Evolutionary conservation across 1,284 basidiomycete genomes (phyloP).

Genomic region (Ustilago nuda): DNA sequence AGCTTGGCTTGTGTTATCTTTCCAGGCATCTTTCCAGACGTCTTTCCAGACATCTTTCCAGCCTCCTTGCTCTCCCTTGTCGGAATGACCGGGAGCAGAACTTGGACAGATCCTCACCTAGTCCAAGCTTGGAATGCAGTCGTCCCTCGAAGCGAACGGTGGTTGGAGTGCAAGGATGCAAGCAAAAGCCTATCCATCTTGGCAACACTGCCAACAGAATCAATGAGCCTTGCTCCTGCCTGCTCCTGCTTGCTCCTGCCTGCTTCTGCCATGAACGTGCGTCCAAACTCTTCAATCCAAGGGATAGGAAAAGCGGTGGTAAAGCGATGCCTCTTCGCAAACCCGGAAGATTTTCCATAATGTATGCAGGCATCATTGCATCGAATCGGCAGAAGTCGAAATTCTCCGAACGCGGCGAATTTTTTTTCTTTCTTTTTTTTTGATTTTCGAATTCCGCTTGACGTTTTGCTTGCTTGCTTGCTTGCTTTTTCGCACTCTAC

Average conservation of each 20-base stretch:
- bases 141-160: too few species aligned
- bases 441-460: slow-evolving; percentile 1
- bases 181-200: not conserved
- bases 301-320: not conserved
- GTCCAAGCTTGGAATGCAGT: too few species aligned
- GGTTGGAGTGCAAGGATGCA: too few species aligned
- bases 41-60: too few species aligned
- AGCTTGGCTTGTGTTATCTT: too few species aligned
- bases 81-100: too few species aligned
- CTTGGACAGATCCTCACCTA: too few species aligned
- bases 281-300: not conserved
- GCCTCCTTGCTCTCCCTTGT: too few species aligned
- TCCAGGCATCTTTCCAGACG: too few species aligned
- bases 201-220: not conserved
- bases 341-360: not conserved
- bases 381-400: slow-evolving; percentile 1
- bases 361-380: not conserved
- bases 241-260: too few species aligned
- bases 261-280: not conserved
- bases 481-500: not conserved
- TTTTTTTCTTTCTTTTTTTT: not conserved
- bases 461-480: not conserved
- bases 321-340: not conserved
- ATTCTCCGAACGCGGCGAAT: slow-evolving; percentile 10
- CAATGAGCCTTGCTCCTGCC: not conserved